These are phyloP conservation scores for Trichomonascaceae sp. DNA, from an alignment of 1,139 yeast species.

Conservation along the genomic window DNA sequence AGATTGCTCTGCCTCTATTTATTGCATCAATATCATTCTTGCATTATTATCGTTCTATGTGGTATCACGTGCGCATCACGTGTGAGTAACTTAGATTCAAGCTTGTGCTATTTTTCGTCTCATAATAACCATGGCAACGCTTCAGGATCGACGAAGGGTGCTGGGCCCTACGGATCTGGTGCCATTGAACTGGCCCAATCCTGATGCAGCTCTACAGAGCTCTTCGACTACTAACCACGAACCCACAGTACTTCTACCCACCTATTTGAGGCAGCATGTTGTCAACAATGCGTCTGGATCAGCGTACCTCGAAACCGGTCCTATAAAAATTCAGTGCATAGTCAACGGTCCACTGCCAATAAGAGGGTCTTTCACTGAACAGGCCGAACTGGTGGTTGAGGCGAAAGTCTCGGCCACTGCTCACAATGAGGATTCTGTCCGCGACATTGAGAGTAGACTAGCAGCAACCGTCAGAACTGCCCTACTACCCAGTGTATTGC, in stretches of 20 bases:
- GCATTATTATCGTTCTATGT: no score
- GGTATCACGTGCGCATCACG: no score
- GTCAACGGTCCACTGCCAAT: slow-evolving; percentile 88
- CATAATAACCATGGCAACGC: slow-evolving; percentile 15
- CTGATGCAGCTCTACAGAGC: not conserved
- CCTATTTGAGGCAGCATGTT: slow-evolving; percentile 37
- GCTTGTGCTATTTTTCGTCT: no score
- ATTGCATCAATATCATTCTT: no score
- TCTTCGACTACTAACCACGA: slow-evolving; percentile 2
- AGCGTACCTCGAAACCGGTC: slow-evolving; percentile 58
- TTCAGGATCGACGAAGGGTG: slow-evolving; percentile 27
- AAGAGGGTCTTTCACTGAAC: slow-evolving; percentile 57
- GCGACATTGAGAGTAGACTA: slow-evolving; percentile 34
- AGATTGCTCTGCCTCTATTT: no score
- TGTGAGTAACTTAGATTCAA: no score
- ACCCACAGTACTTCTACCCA: slow-evolving; percentile 6
- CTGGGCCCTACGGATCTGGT: slow-evolving; percentile 26
- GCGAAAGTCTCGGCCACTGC: slow-evolving; percentile 37
- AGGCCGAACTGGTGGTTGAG: slow-evolving; percentile 58
- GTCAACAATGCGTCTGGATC: slow-evolving; percentile 76
- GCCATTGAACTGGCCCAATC: slow-evolving; percentile 8
- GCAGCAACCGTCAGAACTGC: slow-evolving; percentile 47
- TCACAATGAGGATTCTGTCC: not conserved
- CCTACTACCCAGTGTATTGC: slow-evolving; percentile 45
- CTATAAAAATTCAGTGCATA: slow-evolving; percentile 50